Conservation (phyloP, 495 filamentous ascomycete species). For the Bacidia rubella region DNA sequence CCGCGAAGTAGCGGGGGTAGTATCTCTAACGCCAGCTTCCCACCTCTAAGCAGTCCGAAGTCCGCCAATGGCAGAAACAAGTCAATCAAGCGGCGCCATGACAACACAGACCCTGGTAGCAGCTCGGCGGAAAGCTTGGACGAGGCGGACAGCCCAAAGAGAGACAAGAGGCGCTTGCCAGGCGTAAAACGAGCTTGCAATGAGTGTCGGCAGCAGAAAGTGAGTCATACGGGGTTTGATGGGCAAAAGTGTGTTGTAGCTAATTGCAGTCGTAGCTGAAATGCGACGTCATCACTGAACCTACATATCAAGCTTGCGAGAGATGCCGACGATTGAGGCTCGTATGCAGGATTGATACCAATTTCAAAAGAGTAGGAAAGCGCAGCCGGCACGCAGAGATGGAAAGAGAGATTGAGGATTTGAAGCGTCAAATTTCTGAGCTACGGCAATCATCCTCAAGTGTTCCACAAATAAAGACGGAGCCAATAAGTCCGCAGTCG, state of each 20-base stretch:
- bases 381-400: constrained; percentile 83
- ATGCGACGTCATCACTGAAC: constrained; percentile 82
- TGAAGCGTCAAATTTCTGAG: constrained; percentile 57
- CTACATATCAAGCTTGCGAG: constrained; percentile 58
- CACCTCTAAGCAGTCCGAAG: constrained; percentile 3
- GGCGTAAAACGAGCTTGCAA: constrained; percentile 84
- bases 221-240: constrained; percentile 23
- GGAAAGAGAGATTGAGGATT: constrained; percentile 52
- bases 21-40: neutral
- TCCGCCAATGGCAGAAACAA: constrained; percentile 20
- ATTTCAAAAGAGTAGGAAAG: constrained; percentile 89
- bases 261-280: constrained; percentile 42
- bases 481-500: constrained; percentile 14
- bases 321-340: constrained; percentile 77
- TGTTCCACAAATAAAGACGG: constrained; percentile 25
- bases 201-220: constrained; percentile 92
- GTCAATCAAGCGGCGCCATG: constrained; percentile 28
- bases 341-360: constrained; percentile 82
- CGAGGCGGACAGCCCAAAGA: constrained; percentile 46
- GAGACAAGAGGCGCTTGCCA: constrained; percentile 53
- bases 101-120: constrained; percentile 24
- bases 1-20: neutral
- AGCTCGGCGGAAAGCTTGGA: constrained; percentile 61
- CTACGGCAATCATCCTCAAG: constrained; percentile 37
- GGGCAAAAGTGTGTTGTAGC: neutral